Evolutionary conservation across 169 alveolate species (phyloP), one percentile per base, ranked within the genome.

Genomic region (Neospora caninum): DNA sequence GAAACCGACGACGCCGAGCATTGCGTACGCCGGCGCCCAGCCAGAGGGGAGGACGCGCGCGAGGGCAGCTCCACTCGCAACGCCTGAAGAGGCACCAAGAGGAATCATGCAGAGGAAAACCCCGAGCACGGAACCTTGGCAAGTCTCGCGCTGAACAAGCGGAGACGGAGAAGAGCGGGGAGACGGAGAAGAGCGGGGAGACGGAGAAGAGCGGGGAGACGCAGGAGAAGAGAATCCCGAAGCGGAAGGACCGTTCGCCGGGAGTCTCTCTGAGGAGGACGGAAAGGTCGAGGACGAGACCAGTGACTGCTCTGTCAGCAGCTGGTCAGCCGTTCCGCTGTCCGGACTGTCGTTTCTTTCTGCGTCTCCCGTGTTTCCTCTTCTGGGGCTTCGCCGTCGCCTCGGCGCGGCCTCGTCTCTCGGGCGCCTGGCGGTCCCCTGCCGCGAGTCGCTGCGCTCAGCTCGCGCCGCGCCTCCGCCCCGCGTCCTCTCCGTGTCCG

Each of bases 21-120:
- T 2, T 0, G 41, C 89, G 89, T 82, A 82, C 38, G 89, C 89
- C 34, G 41, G 42, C 53, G 89, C 69, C 89, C 89, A 82, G 53
- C 89, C 89, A 6, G 41, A 41, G 38, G 53, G 43, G 22, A 43
- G 34, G 27, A 42, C 10, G 67, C 89, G 53, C 41, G 67, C 36
- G 54, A 43, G 39, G 25, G 64, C n/a, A 6, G 89, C 89, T 7
- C 69, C 64, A 20, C 34, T 10, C 4, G 89, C 89, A 41, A 42
- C 39, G n/a, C 89, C 89, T 25, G 89, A 4, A 9, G 89, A 41
- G 53, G 25, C 54, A 25, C 89, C 89, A 2, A 82, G 41, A 13
- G 89, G 89, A 41, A 82, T 31, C 89, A 82, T 82, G 34, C 89
- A 38, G 36, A 41, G 64, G 36, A 82, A 82, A 9, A 42, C 89